These are phyloP conservation scores for Xylariaceae sp. DNA, from an alignment of 2,329 filamentous ascomycete species.

Conservation along the genomic window DNA sequence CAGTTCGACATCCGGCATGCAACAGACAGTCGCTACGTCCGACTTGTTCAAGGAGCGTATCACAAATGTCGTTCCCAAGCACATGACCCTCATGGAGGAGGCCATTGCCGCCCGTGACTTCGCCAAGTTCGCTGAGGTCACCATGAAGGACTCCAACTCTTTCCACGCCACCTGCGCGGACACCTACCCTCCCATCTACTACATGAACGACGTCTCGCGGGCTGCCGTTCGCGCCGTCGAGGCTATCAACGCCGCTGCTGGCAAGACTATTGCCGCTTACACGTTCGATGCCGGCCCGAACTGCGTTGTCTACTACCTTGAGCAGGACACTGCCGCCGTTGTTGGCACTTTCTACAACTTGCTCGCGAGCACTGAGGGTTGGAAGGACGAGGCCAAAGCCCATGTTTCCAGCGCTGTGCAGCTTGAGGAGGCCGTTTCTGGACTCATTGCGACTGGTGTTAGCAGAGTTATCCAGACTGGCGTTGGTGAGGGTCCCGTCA, in stretches of 20 bases:
- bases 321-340: constrained; percentile 67
- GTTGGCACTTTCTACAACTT: constrained; percentile 72
- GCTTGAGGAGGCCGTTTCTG: constrained; percentile 60
- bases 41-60: constrained; percentile 78
- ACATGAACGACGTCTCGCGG: constrained; percentile 89
- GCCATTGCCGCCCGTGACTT: constrained; percentile 78
- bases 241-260: constrained; percentile 75
- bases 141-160: constrained; percentile 94
- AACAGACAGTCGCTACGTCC: constrained; percentile 88
- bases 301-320: constrained; percentile 91
- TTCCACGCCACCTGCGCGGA: constrained; percentile 96
- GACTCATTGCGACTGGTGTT: constrained; percentile 69
- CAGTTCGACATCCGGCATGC: constrained; percentile 89
- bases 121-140: constrained; percentile 77
- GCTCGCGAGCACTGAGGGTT: constrained; percentile 61
- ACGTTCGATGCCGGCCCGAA: constrained; percentile 98
- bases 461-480: constrained; percentile 85
- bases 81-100: constrained; percentile 80
- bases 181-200: constrained; percentile 96
- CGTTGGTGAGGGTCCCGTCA: constrained; percentile 83
- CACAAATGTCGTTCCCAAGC: constrained; percentile 67
- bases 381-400: constrained; percentile 55
- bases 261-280: constrained; percentile 80
- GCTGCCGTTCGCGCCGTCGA: constrained; percentile 87
- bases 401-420: constrained; percentile 46